A percentile compares a stretch with the other conserved stretches of the same genome.
Evolutionary conservation across 1,284 basidiomycete genomes (phyloP).

Genomic region (Hypsizygus ulmarius): DNA sequence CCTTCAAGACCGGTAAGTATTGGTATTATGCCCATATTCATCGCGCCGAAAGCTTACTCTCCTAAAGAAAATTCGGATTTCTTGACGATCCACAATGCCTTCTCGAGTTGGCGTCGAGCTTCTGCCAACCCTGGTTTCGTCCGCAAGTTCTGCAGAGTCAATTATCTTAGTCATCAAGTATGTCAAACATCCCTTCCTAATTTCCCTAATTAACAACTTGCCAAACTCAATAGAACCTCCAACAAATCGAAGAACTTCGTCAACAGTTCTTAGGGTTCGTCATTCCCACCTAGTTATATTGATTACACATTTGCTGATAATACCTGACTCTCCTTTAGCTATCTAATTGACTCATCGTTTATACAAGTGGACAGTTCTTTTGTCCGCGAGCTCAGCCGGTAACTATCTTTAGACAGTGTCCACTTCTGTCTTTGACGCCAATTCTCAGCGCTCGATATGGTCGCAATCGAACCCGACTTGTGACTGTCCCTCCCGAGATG

Average conservation of each 20-base stretch:
- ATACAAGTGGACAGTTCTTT: slow-evolving; percentile 69
- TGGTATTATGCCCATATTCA: background rate
- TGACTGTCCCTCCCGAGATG: slow-evolving; percentile 69
- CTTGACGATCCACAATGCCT: slow-evolving; percentile 89
- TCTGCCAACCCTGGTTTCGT: slow-evolving; percentile 62
- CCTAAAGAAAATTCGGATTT: slow-evolving; percentile 91
- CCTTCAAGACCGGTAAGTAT: slow-evolving; percentile 72
- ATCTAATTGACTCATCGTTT: slow-evolving; percentile 87
- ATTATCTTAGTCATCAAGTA: slow-evolving; percentile 87
- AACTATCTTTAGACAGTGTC: slow-evolving; percentile 16
- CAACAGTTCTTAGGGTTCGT: slow-evolving; percentile 86
- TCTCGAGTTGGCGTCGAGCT: slow-evolving; percentile 84
- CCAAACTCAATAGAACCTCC: slow-evolving; percentile 63
- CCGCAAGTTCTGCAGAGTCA: slow-evolving; percentile 78
- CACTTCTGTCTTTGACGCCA: slow-evolving; percentile 1
- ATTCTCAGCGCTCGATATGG: slow-evolving; percentile 66
- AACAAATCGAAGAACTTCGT: slow-evolving; percentile 95
- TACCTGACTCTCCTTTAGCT: slow-evolving; percentile 38
- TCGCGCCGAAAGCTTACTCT: slow-evolving; percentile 1
- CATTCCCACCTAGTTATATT: background rate
- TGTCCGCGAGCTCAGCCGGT: slow-evolving; percentile 74
- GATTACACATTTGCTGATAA: too few species aligned
- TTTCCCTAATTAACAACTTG: background rate
- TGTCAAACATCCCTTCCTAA: slow-evolving; percentile 10
- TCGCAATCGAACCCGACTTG: slow-evolving; percentile 74